A percentile compares a stretch with the other conserved stretches of the same genome.
Evolutionary conservation across 495 filamentous ascomycete genomes (phyloP).

Genomic region (Aspergillus cristatus): DNA sequence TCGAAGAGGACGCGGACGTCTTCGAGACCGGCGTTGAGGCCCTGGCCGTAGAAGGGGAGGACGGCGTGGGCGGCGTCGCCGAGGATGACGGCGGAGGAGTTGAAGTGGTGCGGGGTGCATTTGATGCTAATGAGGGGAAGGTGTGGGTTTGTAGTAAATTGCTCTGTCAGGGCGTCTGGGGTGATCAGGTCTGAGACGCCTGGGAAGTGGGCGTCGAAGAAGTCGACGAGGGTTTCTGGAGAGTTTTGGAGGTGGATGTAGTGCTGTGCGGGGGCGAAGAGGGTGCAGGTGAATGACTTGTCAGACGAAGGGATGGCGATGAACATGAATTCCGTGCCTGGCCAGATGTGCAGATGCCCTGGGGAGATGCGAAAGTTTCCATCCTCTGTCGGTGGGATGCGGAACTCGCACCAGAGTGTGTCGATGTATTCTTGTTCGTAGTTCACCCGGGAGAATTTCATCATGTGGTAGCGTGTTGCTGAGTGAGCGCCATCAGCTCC

Average conservation of each 20-base stretch:
- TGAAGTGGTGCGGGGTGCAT: conserved; percentile 78
- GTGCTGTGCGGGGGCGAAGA: conserved; percentile 64
- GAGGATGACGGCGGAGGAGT: conserved; percentile 68
- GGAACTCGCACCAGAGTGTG: conserved; percentile 95
- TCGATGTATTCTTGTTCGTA: conserved; percentile 96
- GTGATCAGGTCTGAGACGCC: conserved; percentile 77
- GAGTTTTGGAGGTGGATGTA: conserved; percentile 47
- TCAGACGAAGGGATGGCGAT: conserved; percentile 88
- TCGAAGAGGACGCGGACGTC: conserved; percentile 76
- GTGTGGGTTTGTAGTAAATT: conserved; percentile 74
- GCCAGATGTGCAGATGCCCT: conserved; percentile 97
- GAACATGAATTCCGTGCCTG: conserved; percentile 88
- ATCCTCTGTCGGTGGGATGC: conserved; percentile 51
- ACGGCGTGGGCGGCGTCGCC: conserved; percentile 97
- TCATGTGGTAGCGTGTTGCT: conserved; percentile 77
- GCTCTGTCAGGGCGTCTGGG: conserved; percentile 52
- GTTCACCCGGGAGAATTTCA: conserved; percentile 82
- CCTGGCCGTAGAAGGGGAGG: conserved; percentile 90
- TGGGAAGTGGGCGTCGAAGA: conserved; percentile 76
- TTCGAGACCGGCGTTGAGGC: conserved; percentile 81
- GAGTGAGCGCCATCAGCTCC: conserved; percentile 97
- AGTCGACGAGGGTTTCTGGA: conserved; percentile 47
- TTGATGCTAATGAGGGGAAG: conserved; percentile 89
- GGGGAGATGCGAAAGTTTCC: conserved; percentile 69
- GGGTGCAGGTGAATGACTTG: conserved; percentile 87